phyloP scores from a whole-genome alignment of 768 basidiomycete genomes.

The Kwoniella europaea region DNA sequence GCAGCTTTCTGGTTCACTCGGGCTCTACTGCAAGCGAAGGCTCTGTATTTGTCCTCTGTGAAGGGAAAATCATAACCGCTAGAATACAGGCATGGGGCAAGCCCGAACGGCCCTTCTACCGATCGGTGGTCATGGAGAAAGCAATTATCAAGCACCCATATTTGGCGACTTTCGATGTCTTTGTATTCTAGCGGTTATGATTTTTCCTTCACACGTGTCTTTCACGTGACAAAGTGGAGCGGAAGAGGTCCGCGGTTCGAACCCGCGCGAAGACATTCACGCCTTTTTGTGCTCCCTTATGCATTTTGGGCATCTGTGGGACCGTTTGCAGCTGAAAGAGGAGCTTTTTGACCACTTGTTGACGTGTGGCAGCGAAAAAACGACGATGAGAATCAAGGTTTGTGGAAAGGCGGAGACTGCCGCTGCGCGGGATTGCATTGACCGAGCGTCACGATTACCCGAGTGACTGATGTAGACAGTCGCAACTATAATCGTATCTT shows the following conservation, averaged over 20 bases:
- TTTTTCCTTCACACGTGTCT: slow-evolving; percentile 4
- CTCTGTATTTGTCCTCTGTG: not conserved
- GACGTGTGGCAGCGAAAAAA: too few relatives aligned
- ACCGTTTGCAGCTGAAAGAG: not conserved
- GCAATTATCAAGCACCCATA: too few relatives aligned
- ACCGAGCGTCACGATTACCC: not conserved
- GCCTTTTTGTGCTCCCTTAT: not conserved
- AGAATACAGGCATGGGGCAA: not conserved
- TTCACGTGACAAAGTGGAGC: not conserved
- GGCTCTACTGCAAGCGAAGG: too few relatives aligned
- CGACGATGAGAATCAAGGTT: not conserved
- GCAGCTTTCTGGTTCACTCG: too few relatives aligned
- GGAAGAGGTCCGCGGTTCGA: slow-evolving; percentile 13
- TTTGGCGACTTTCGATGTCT: not conserved
- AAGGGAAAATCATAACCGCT: slow-evolving; percentile 9
- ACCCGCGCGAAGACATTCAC: not conserved
- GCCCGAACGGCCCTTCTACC: too few relatives aligned
- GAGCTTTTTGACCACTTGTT: not conserved
- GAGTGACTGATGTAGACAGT: too few relatives aligned
- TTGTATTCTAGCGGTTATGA: slow-evolving; percentile 11
- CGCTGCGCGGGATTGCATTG: not conserved
- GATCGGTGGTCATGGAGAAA: too few relatives aligned
- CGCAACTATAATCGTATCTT: too few relatives aligned
- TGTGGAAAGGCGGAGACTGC: not conserved
- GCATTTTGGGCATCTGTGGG: too few relatives aligned